Evolutionary conservation across 2,329 filamentous ascomycete species (phyloP).

Genomic region (Aspergillus fructus): DNA sequence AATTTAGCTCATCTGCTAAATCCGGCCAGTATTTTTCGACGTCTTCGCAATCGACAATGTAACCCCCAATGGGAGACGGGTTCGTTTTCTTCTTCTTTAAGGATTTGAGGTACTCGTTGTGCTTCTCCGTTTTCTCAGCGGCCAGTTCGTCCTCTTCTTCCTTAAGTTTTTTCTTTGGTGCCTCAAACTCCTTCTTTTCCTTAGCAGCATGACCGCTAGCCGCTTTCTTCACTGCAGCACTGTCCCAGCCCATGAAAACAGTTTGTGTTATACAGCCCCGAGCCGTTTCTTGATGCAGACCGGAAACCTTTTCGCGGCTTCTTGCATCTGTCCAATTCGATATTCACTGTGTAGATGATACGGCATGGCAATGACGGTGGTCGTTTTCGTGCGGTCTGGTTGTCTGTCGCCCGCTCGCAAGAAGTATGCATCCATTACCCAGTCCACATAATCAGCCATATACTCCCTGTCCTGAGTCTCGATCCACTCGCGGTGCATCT

Average conservation of each 20-base stretch:
- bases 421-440: constrained; percentile 7
- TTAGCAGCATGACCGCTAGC: too few relatives aligned
- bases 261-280: too few relatives aligned
- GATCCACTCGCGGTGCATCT: constrained; percentile 8
- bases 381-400: background rate
- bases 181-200: too few relatives aligned
- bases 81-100: background rate
- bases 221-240: too few relatives aligned
- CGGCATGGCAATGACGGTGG: background rate
- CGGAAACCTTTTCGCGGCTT: background rate
- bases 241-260: too few relatives aligned
- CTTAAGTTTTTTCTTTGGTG: too few relatives aligned
- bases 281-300: too few relatives aligned
- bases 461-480: background rate
- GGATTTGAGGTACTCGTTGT: background rate
- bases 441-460: background rate
- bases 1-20: background rate
- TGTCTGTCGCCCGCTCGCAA: background rate
- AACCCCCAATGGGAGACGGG: constrained; percentile 1
- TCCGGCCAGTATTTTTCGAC: background rate
- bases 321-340: constrained; percentile 6
- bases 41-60: constrained; percentile 4
- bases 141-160: too few relatives aligned
- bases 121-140: background rate
- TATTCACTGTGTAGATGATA: background rate